These are phyloP conservation scores for Lichtheimia ornata DNA, from an alignment of 371 early-diverging fungal species.

Conservation along the genomic window DNA sequence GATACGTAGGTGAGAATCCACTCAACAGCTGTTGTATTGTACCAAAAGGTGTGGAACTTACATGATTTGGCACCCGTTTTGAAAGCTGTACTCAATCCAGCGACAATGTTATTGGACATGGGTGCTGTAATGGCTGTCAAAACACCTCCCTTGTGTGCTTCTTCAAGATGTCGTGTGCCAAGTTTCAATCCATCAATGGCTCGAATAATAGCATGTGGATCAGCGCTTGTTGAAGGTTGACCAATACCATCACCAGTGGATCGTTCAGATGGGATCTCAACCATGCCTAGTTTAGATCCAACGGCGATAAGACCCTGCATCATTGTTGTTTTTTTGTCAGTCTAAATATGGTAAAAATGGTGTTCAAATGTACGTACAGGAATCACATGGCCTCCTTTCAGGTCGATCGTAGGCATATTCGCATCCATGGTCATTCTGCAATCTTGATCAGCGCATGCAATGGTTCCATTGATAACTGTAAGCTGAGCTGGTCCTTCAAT, in stretches of 20 bases:
- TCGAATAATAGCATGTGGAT: slow-evolving; percentile 33
- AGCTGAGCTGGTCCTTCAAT: slow-evolving; percentile 26
- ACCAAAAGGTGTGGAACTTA: not conserved
- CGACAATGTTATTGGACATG: slow-evolving; percentile 36
- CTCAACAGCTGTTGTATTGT: too few relatives aligned
- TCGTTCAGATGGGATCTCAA: slow-evolving; percentile 59
- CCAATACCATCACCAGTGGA: slow-evolving; percentile 57
- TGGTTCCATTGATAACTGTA: slow-evolving; percentile 43
- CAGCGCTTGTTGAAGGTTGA: slow-evolving; percentile 18
- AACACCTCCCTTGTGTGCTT: slow-evolving; percentile 66
- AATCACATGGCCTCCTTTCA: slow-evolving; percentile 37
- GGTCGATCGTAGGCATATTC: slow-evolving; percentile 21
- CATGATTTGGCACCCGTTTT: slow-evolving; percentile 21
- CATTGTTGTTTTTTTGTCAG: not conserved
- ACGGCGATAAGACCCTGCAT: slow-evolving; percentile 49
- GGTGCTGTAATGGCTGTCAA: slow-evolving; percentile 59
- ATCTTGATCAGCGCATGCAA: slow-evolving; percentile 42
- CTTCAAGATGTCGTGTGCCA: slow-evolving; percentile 58
- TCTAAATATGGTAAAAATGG: not conserved
- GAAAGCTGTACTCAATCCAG: slow-evolving; percentile 40
- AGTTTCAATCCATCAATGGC: slow-evolving; percentile 64
- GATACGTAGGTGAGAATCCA: too few relatives aligned
- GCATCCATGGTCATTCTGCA: slow-evolving; percentile 19
- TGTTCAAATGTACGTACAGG: slow-evolving; percentile 25
- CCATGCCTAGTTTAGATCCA: slow-evolving; percentile 55